Evolutionary conservation across 345 rosid species (phyloP).

Genomic region (Salix arbutifolia): DNA sequence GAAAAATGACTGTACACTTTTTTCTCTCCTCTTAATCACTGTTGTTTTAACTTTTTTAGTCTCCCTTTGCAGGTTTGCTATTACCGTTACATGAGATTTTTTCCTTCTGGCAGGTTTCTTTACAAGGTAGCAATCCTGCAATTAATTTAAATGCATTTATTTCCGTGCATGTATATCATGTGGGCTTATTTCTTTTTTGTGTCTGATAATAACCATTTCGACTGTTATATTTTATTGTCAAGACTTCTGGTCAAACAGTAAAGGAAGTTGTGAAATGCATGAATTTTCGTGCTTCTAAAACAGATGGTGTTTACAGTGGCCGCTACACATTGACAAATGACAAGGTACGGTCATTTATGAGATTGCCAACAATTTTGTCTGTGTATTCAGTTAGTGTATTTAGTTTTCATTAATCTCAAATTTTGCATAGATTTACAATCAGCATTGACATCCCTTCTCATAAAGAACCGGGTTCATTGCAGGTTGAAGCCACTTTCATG

Average conservation of each 20-base stretch:
- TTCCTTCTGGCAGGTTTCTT: conserved; percentile 83
- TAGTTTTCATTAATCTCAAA: background rate
- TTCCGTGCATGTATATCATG: background rate
- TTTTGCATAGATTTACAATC: background rate
- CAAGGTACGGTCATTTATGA: conserved; percentile 42
- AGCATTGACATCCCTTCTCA: background rate
- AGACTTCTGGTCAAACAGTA: conserved; percentile 84
- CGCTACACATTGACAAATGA: conserved; percentile 71
- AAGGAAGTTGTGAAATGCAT: conserved; percentile 81
- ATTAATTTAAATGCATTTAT: background rate
- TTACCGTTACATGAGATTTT: conserved; percentile 82
- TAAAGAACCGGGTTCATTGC: conserved; percentile 5
- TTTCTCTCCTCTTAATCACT: background rate
- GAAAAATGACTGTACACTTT: background rate
- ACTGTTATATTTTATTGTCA: conserved; percentile 16
- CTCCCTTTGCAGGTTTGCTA: conserved; percentile 70
- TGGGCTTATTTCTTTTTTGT: background rate
- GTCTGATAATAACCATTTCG: conserved; percentile 12
- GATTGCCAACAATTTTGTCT: background rate
- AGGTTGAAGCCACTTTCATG: conserved; percentile 87
- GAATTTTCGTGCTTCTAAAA: conserved; percentile 74
- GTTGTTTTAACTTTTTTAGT: background rate
- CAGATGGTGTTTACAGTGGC: conserved; percentile 65
- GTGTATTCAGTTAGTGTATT: background rate
- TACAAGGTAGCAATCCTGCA: conserved; percentile 62